Evolutionary conservation across 2,329 filamentous ascomycete species (phyloP).

Genomic region (Ramularia collo-cygni): DNA sequence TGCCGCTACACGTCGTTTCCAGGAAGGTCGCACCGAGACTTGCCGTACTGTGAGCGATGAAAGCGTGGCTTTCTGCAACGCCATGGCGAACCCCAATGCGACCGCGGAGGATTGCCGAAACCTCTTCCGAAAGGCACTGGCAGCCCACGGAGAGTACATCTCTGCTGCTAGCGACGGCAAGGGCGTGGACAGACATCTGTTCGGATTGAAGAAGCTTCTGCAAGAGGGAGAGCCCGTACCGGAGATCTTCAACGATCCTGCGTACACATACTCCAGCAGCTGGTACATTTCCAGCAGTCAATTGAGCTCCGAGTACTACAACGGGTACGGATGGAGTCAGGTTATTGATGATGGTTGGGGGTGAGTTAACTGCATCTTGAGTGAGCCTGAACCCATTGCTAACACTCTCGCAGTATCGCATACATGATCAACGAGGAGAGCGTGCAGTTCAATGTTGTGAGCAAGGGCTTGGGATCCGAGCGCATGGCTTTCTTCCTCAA

Average conservation of each 20-base stretch:
- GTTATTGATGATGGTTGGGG: conserved; percentile 94
- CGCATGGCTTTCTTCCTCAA: conserved; percentile 95
- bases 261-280: conserved; percentile 72
- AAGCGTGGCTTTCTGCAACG: conserved; percentile 79
- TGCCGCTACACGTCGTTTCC: conserved; percentile 88
- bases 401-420: conserved; percentile 53
- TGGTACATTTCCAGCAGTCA: conserved; percentile 91
- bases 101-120: conserved; percentile 60
- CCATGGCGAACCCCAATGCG: conserved; percentile 65
- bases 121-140: conserved; percentile 74
- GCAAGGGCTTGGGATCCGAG: conserved; percentile 82
- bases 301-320: conserved; percentile 94
- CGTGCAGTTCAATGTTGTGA: conserved; percentile 96
- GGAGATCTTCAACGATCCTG: conserved; percentile 77
- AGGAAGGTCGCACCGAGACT: conserved; percentile 92
- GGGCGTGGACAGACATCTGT: conserved; percentile 94
- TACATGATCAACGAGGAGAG: conserved; percentile 99
- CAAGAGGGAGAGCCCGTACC: conserved; percentile 74
- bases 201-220: conserved; percentile 88
- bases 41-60: conserved; percentile 90
- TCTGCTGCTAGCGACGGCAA: conserved; percentile 81
- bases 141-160: conserved; percentile 85
- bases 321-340: conserved; percentile 98
- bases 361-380: conserved; percentile 23
- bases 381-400: conserved; percentile 8